Evolutionary conservation across 495 filamentous ascomycete genomes (phyloP), one percentile per base, ranked within the genome.

Genomic region (Podospora bellae-mahoneyi): DNA sequence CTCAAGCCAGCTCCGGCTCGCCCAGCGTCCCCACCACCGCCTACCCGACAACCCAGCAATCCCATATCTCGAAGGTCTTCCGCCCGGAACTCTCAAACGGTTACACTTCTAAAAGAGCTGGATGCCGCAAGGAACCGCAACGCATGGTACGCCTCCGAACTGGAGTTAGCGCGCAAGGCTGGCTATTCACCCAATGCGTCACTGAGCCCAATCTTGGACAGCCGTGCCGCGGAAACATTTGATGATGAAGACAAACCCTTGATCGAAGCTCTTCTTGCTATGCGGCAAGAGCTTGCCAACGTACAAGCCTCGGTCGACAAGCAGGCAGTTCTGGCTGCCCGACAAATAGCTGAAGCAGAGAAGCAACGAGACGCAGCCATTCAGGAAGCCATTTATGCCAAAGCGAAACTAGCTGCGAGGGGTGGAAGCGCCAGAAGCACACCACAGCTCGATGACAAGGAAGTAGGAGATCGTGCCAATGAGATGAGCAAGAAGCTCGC

Each of bases 101-200:
- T 90, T 54, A 82, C 85, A 0, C 73, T 95, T 57, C 80, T 91
- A 26, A 91, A 92, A 73, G 96, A 98, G 69, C 84, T 99, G 5
- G 93, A 98, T 73, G 80, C 87, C 4, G 82, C 89, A 10, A 92
- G 90, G 74, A 92, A 89, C 71, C 88, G 90, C 27, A 98, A 97
- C 77, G 93, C 94, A 1, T 99, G 95, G 95, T 97, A 95, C 78
- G 93, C 93, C 6, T 97, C 94, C 2, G 95, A 99, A 77, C 80
- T 99, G 32, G 92, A 95, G 18, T 78, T 98, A 65, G 95, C 95
- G 3, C 87, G 89, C 60, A 94, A 96, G 78, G 88, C 91, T 10
- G 95, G 95, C 7, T 98, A 97, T 74, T 83, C 86, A 9, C 87
- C 91, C 16, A 92, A 87, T 71, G 77, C 89, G 1, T 88, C 91